Percentiles rank a stretch among this genome's conserved stretches.
These are phyloP conservation scores for Alternaria arborescens DNA, from an alignment of 2,329 filamentous ascomycete genomes.

Conservation along the genomic window DNA sequence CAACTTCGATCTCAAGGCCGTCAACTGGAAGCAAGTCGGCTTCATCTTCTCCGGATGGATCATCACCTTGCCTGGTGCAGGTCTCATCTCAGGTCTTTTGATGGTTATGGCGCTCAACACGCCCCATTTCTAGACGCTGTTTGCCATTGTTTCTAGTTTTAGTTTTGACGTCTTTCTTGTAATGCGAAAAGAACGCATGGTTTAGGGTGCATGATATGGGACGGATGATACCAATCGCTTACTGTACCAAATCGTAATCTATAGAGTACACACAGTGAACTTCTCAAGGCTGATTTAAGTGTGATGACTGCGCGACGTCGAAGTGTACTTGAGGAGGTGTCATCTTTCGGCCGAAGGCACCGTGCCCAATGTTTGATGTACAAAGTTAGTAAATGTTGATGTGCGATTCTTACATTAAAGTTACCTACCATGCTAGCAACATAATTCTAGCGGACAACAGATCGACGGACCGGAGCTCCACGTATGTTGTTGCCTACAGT, in stretches of 20 bases:
- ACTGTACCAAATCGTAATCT: background rate
- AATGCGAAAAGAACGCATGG: background rate
- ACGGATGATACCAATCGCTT: constrained; percentile 12
- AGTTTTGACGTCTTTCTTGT: background rate
- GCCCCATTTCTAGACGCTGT: constrained; percentile 44
- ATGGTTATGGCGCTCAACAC: constrained; percentile 56
- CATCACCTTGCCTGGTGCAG: constrained; percentile 54
- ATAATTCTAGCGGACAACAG: too few relatives aligned
- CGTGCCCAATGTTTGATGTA: too few relatives aligned
- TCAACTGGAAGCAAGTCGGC: constrained; percentile 54
- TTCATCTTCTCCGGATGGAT: constrained; percentile 57
- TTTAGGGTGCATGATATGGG: background rate
- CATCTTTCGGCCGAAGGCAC: background rate
- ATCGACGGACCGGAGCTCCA: background rate
- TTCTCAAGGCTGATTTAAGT: background rate
- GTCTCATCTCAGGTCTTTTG: constrained; percentile 51
- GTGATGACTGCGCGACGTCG: background rate
- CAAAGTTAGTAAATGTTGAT: too few relatives aligned
- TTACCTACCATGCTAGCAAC: too few relatives aligned
- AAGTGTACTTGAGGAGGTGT: background rate
- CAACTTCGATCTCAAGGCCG: constrained; percentile 48
- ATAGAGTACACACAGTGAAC: background rate
- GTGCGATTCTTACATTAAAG: too few relatives aligned
- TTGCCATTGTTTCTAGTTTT: background rate
- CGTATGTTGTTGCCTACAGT: background rate